These are phyloP conservation scores for Termitomyces sp. DNA, from an alignment of 1,284 basidiomycete species.

Conservation along the genomic window DNA sequence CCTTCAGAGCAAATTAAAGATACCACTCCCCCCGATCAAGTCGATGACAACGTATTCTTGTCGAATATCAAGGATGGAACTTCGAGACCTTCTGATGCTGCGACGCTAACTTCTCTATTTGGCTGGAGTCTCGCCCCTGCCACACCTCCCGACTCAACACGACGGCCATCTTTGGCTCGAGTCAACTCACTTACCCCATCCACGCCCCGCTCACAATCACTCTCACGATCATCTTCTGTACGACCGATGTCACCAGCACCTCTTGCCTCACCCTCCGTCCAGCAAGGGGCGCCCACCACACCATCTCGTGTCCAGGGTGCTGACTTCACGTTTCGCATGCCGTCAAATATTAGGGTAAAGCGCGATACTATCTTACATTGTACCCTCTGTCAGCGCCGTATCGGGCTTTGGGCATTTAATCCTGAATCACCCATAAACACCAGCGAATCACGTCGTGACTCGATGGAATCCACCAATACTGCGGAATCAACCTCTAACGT, in stretches of 20 bases:
- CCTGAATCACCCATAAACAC: conserved; percentile 22
- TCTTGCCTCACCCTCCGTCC: background rate
- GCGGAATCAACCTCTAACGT: background rate
- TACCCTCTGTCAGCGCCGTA: conserved; percentile 63
- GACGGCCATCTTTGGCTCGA: conserved; percentile 33
- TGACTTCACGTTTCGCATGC: conserved; percentile 25
- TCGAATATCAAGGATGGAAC: conserved; percentile 12
- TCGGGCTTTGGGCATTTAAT: conserved; percentile 72
- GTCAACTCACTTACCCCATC: conserved; percentile 37
- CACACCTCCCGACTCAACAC: conserved; percentile 30
- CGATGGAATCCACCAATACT: background rate
- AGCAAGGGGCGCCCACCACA: conserved; percentile 17
- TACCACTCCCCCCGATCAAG: conserved; percentile 1
- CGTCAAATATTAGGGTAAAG: conserved; percentile 22
- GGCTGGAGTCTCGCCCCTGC: conserved; percentile 60
- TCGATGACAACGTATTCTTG: conserved; percentile 15
- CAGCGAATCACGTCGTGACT: background rate
- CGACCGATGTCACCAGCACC: conserved; percentile 21
- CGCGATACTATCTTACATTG: conserved; percentile 58
- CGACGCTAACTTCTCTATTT: conserved; percentile 61
- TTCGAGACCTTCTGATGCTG: conserved; percentile 47
- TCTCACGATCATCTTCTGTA: conserved; percentile 45
- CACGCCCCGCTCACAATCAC: conserved; percentile 34
- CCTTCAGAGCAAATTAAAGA: conserved; percentile 12
- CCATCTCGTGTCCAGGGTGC: conserved; percentile 12